phyloP scores from a whole-genome alignment of 2,329 filamentous ascomycete species.

The Dothideomycetidae sp. region DNA sequence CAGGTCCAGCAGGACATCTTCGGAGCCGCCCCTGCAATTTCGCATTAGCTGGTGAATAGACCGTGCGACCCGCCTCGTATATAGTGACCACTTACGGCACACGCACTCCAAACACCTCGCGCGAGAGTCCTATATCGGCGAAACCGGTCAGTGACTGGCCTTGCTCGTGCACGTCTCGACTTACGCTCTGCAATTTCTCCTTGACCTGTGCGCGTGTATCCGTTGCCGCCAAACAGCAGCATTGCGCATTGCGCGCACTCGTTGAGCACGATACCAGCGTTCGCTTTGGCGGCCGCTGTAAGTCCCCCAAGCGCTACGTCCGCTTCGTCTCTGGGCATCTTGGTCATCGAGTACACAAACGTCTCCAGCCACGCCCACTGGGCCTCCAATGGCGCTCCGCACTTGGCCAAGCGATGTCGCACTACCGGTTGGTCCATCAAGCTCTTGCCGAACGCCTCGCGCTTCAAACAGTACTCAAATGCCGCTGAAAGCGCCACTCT shows the following conservation, averaged over 20 bases:
- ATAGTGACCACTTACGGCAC: conserved; percentile 17
- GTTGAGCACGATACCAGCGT: conserved; percentile 55
- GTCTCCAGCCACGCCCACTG: conserved; percentile 61
- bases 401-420: conserved; percentile 56
- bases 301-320: conserved; percentile 54
- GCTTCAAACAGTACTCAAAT: conserved; percentile 48
- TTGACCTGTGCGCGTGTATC: conserved; percentile 54
- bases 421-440: conserved; percentile 64
- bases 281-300: conserved; percentile 59
- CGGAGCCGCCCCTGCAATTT: conserved; percentile 42
- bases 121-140: conserved; percentile 38
- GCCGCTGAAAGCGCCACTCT: conserved; percentile 46
- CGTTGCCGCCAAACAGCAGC: conserved; percentile 60
- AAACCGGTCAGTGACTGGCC: background rate
- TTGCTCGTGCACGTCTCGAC: conserved; percentile 21
- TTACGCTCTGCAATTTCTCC: conserved; percentile 57
- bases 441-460: conserved; percentile 53
- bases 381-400: conserved; percentile 52
- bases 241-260: conserved; percentile 57
- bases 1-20: conserved; percentile 60
- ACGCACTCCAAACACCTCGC: conserved; percentile 43
- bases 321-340: conserved; percentile 44
- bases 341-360: conserved; percentile 53
- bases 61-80: too few relatives aligned
- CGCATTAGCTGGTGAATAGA: conserved; percentile 9